Base-by-base conservation (phyloP, 169 alveolate species). In the Plasmodium adleri region DNA sequence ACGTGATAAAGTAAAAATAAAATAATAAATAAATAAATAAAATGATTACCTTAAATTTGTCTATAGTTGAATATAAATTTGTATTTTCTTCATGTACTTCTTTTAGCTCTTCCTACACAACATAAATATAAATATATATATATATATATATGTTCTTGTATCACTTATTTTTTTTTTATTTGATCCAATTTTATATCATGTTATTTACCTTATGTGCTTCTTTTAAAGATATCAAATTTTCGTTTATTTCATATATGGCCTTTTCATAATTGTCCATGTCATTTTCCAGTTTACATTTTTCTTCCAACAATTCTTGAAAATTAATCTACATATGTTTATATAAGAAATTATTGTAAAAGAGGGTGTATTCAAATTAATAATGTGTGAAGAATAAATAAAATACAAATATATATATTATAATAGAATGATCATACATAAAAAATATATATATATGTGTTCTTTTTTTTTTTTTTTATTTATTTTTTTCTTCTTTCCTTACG, bases 21-120 rank as follows among this genome's bases (percentile, higher is more conserved):
- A 70, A 32, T 39, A 12, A 10, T 17, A 45, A 70, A 70, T 0
- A 32, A 32, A n/a, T 15, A 15, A 58, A 58, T n/a, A n/a, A 15
- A 58, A 58, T 50, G 22, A 24, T 63, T 75, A 75, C 88, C 1
- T 75, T 75, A 12, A 49, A 63, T 8, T 20, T 39, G 8, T 63
- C 68, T n/a, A 75, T 62, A n/a, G 62, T 66, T 9, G 74, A 32
- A 39, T 50, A 75, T 26, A 75, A 74, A 45, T 60, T 75, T 15
- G 88, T 56, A 13, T 56, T 45, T 67, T 75, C 88, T 24, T 75
- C 88, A 62, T 75, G 88, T 7, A 75, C 64, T 75, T 75, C 88
- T 49, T 75, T 75, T 54, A 75, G 50, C 28, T 75, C 88, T n/a
- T 75, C 88, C 88, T 75, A 45, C 39, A 52, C 1, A 63, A 24